phyloP scores from a whole-genome alignment of 2,329 filamentous ascomycete species.

The Calonectria naviculata region DNA sequence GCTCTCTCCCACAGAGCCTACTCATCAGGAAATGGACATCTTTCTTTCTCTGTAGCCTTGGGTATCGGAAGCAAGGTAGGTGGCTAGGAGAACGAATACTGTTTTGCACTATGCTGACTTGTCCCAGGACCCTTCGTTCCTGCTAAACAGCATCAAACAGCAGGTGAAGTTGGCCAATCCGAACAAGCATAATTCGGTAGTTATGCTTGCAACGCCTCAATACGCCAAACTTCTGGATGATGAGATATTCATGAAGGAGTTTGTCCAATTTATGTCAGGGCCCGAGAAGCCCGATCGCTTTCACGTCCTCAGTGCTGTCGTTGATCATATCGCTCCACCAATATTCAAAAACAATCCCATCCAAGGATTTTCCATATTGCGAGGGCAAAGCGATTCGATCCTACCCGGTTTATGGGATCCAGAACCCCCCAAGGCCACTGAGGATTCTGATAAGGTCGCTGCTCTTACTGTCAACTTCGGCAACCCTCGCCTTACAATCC shows the following conservation, averaged over 20 bases:
- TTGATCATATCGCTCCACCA: slow-evolving; percentile 63
- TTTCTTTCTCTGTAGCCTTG: slow-evolving; percentile 37
- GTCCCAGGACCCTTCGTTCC: slow-evolving; percentile 27
- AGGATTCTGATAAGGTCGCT: slow-evolving; percentile 50
- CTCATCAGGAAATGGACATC: slow-evolving; percentile 26
- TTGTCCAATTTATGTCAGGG: slow-evolving; percentile 60
- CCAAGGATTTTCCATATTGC: slow-evolving; percentile 64
- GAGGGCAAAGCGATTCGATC: slow-evolving; percentile 52
- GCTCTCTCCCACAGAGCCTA: slow-evolving; percentile 32
- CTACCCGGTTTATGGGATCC: slow-evolving; percentile 59
- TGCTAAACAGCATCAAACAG: slow-evolving; percentile 30
- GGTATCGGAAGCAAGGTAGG: slow-evolving; percentile 25
- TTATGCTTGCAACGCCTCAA: slow-evolving; percentile 61
- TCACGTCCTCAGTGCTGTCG: slow-evolving; percentile 64
- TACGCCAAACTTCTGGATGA: slow-evolving; percentile 62
- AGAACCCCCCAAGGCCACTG: slow-evolving; percentile 36
- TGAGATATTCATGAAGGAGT: slow-evolving; percentile 51
- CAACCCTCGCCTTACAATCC: slow-evolving; percentile 61
- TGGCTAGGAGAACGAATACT: background rate
- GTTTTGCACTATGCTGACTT: slow-evolving; percentile 19
- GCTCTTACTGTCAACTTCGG: slow-evolving; percentile 56
- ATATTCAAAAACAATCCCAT: slow-evolving; percentile 43
- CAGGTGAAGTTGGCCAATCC: slow-evolving; percentile 42
- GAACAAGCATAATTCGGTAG: slow-evolving; percentile 52
- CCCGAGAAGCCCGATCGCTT: slow-evolving; percentile 50